phyloP scores from a whole-genome alignment of 495 filamentous ascomycete genomes.

The Penicillium arizonense region DNA sequence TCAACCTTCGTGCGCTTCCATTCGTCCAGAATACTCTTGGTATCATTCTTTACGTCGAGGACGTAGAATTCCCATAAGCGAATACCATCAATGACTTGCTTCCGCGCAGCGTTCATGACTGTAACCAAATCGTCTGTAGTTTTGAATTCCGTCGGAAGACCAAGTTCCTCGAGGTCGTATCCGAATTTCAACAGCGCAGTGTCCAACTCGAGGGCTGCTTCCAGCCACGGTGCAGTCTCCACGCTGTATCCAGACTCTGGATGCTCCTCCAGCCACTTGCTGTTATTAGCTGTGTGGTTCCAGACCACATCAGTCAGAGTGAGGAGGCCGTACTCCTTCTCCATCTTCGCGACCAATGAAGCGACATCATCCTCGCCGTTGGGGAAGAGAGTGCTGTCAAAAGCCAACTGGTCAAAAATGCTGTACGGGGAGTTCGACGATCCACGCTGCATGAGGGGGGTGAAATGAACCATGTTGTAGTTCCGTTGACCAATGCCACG shows the following conservation, averaged over 20 bases:
- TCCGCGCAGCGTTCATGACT: constrained; percentile 82
- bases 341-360: constrained; percentile 74
- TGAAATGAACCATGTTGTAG: constrained; percentile 99
- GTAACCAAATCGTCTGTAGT: constrained; percentile 70
- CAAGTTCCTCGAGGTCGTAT: constrained; percentile 60
- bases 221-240: constrained; percentile 88
- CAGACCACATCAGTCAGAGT: constrained; percentile 95
- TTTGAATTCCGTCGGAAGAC: constrained; percentile 71
- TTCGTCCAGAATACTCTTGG: constrained; percentile 61
- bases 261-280: constrained; percentile 88
- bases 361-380: constrained; percentile 82
- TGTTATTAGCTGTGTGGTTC: constrained; percentile 98
- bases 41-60: constrained; percentile 72
- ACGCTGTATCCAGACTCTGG: constrained; percentile 96
- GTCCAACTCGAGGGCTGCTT: constrained; percentile 84
- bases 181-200: constrained; percentile 78
- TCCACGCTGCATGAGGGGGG: constrained; percentile 85
- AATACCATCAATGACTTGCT: constrained; percentile 70
- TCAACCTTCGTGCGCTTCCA: constrained; percentile 62
- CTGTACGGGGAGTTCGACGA: constrained; percentile 96
- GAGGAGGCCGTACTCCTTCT: constrained; percentile 78
- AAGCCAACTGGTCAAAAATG: constrained; percentile 85
- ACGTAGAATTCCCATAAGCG: constrained; percentile 93
- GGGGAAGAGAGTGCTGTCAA: constrained; percentile 81
- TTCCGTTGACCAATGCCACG: constrained; percentile 81